These are phyloP conservation scores for Fusarium torreyae DNA, from an alignment of 2,329 filamentous ascomycete species.

Conservation along the genomic window DNA sequence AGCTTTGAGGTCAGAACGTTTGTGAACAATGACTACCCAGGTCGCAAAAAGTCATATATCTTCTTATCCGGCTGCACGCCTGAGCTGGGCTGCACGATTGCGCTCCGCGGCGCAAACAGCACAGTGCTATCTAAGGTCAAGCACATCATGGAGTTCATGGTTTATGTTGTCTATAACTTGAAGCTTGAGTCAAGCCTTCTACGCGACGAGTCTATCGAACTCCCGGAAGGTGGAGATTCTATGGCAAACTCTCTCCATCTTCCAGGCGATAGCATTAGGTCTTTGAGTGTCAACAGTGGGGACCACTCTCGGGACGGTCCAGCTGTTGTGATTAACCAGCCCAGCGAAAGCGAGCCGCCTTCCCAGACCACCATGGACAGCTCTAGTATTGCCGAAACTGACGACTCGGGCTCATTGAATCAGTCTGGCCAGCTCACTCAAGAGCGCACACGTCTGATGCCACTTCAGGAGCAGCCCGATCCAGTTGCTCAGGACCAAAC, in stretches of 20 bases:
- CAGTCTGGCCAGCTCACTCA: conserved; percentile 44
- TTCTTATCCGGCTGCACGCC: conserved; percentile 92
- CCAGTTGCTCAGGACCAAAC: conserved; percentile 65
- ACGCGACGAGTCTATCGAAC: conserved; percentile 90
- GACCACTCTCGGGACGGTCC: conserved; percentile 52
- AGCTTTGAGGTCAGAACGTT: conserved; percentile 98
- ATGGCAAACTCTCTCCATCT: conserved; percentile 59
- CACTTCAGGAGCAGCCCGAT: conserved; percentile 62
- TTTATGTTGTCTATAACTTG: conserved; percentile 98
- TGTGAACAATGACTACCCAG: conserved; percentile 80
- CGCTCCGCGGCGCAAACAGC: conserved; percentile 84
- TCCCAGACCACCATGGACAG: conserved; percentile 54
- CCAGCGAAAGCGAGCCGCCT: conserved; percentile 57
- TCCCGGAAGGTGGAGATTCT: conserved; percentile 72
- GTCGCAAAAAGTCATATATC: conserved; percentile 93
- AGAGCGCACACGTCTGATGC: conserved; percentile 51
- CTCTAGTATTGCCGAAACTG: conserved; percentile 47
- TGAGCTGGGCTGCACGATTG: conserved; percentile 94
- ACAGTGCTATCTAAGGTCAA: conserved; percentile 84
- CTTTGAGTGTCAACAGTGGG: conserved; percentile 52
- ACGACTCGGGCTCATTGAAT: conserved; percentile 49
- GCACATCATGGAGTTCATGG: conserved; percentile 97
- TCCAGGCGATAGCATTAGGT: conserved; percentile 58
- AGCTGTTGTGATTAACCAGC: conserved; percentile 54
- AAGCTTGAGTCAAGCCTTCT: conserved; percentile 96